Evolutionary conservation across 495 filamentous ascomycete species (phyloP).

Genomic region (Penicillium waksmanii): DNA sequence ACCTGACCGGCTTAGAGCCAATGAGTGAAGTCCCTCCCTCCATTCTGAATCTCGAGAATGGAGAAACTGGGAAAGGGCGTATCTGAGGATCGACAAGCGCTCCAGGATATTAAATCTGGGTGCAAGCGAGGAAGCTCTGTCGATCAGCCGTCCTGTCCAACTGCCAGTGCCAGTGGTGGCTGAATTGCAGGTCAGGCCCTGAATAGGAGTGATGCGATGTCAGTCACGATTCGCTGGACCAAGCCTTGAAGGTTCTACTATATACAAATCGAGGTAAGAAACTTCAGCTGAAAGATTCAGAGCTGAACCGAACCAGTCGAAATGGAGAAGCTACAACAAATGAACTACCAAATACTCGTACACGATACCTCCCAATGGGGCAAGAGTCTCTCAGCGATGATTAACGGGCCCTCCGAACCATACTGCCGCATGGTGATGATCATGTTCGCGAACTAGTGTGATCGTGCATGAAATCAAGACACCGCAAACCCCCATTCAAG

Average conservation of each 20-base stretch:
- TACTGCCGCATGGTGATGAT: neutral
- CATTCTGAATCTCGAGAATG: neutral
- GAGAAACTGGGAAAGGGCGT: constrained; percentile 3
- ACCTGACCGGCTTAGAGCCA: constrained; percentile 11
- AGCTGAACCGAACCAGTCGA: neutral
- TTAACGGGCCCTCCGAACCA: neutral
- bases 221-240: neutral
- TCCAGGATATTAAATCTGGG: constrained; percentile 4
- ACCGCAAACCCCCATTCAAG: constrained; percentile 12
- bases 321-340: neutral
- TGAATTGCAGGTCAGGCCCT: neutral
- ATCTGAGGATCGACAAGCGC: constrained; percentile 3
- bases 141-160: constrained; percentile 10
- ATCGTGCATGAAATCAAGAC: neutral
- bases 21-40: neutral
- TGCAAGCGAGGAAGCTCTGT: constrained; percentile 7
- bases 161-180: neutral
- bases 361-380: neutral
- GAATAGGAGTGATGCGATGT: neutral
- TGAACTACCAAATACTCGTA: neutral
- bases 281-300: neutral
- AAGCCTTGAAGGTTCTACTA: neutral
- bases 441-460: constrained; percentile 1
- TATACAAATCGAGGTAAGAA: neutral
- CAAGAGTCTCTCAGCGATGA: neutral